These are phyloP conservation scores for Fonsecaea pugnacius DNA, from an alignment of 2,329 filamentous ascomycete species.

Conservation along the genomic window DNA sequence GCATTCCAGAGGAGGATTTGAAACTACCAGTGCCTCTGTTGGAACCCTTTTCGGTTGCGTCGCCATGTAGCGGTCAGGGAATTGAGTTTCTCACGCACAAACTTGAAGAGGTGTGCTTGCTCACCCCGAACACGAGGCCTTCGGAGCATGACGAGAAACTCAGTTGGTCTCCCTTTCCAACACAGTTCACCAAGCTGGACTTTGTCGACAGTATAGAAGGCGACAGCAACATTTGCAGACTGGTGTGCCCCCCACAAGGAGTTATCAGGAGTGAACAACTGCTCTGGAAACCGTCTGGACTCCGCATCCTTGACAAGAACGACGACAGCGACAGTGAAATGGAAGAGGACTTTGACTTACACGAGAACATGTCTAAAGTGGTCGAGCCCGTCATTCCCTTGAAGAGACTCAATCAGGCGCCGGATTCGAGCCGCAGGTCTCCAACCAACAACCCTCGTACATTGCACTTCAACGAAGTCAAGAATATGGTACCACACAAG, in stretches of 20 bases:
- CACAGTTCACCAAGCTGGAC: not conserved
- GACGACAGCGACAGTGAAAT: constrained; percentile 27
- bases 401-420: constrained; percentile 15
- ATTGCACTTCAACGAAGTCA: not conserved
- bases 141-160: constrained; percentile 6
- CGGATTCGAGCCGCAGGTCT: not conserved
- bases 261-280: constrained; percentile 33
- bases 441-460: constrained; percentile 4
- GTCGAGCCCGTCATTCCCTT: constrained; percentile 5
- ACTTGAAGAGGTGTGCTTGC: not conserved
- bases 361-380: not conserved
- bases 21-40: constrained; percentile 13
- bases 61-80: not conserved
- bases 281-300: constrained; percentile 34
- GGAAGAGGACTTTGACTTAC: constrained; percentile 22
- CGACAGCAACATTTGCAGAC: constrained; percentile 1
- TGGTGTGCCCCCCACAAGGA: constrained; percentile 1
- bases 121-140: not conserved
- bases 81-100: constrained; percentile 4
- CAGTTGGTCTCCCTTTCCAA: constrained; percentile 20
- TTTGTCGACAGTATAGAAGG: constrained; percentile 20
- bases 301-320: constrained; percentile 28
- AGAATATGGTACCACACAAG: not conserved
- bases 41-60: not conserved
- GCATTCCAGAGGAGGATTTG: not conserved